Evolutionary conservation across 805 yeast species (phyloP).

Genomic region (Cyberlindnera mrakii): DNA sequence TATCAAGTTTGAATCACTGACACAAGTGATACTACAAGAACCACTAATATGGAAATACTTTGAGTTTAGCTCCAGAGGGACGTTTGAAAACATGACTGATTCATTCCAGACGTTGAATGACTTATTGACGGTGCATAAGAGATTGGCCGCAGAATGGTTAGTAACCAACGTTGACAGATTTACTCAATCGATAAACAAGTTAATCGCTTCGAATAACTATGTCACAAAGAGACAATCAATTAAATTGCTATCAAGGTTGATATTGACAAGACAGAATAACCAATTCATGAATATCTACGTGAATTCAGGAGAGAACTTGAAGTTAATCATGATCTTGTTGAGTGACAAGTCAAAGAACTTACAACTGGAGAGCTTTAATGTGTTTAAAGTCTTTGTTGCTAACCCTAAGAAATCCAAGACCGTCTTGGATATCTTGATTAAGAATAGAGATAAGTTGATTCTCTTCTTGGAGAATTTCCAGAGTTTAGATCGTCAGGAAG

Average conservation of each 20-base stretch:
- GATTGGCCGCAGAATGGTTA: slow-evolving; percentile 66
- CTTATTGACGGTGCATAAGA: slow-evolving; percentile 62
- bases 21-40: slow-evolving; percentile 51
- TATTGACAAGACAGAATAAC: slow-evolving; percentile 66
- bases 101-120: slow-evolving; percentile 74
- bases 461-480: slow-evolving; percentile 63
- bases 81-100: slow-evolving; percentile 89
- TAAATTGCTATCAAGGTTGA: slow-evolving; percentile 64
- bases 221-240: slow-evolving; percentile 91
- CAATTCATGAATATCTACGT: slow-evolving; percentile 71
- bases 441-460: slow-evolving; percentile 74
- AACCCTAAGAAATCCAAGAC: slow-evolving; percentile 85
- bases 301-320: slow-evolving; percentile 74
- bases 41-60: slow-evolving; percentile 77
- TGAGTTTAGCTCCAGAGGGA: slow-evolving; percentile 64
- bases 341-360: slow-evolving; percentile 87
- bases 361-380: slow-evolving; percentile 86
- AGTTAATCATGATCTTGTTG: slow-evolving; percentile 76
- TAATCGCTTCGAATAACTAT: slow-evolving; percentile 75
- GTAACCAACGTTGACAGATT: slow-evolving; percentile 48
- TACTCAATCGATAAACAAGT: slow-evolving; percentile 54
- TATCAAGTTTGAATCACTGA: slow-evolving; percentile 67
- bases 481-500: slow-evolving; percentile 52
- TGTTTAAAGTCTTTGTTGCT: slow-evolving; percentile 93
- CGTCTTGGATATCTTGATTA: slow-evolving; percentile 72